phyloP scores from a whole-genome alignment of 768 basidiomycete genomes.

The Lactifluus rugatus region DNA sequence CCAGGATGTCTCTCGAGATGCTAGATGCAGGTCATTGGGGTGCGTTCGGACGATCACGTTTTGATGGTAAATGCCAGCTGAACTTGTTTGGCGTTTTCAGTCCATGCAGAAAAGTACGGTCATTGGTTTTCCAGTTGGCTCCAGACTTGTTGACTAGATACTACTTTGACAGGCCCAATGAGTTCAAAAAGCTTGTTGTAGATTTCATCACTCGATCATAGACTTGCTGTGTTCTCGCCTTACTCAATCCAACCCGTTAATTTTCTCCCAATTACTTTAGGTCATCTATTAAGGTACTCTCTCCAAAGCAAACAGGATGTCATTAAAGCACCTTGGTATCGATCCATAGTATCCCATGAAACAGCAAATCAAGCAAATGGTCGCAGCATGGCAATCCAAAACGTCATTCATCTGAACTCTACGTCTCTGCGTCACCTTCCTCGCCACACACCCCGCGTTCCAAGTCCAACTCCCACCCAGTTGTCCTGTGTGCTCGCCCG shows the following conservation, averaged over 20 bases:
- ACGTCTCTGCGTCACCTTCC: neutral
- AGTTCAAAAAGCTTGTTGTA: conserved; percentile 36
- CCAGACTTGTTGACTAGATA: neutral
- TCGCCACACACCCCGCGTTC: conserved; percentile 2
- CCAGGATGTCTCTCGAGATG: conserved; percentile 47
- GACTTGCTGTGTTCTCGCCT: conserved; percentile 3
- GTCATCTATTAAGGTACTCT: too few relatives aligned
- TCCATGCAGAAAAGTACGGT: conserved; percentile 68
- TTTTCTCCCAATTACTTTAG: neutral
- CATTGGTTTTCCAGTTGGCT: neutral
- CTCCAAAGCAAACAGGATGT: neutral
- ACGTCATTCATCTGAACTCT: neutral
- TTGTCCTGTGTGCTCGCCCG: neutral
- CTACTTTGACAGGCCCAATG: conserved; percentile 35
- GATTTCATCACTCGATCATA: conserved; percentile 25
- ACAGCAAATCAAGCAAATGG: neutral
- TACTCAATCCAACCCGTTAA: neutral
- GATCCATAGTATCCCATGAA: neutral
- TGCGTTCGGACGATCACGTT: conserved; percentile 26
- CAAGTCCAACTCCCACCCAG: conserved; percentile 7
- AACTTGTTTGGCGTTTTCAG: conserved; percentile 29
- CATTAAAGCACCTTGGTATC: conserved; percentile 12
- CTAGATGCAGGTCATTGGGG: conserved; percentile 86
- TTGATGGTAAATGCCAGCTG: neutral
- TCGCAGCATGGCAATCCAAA: neutral